Base-by-base conservation (phyloP, 2,329 filamentous ascomycete genomes). In the Aspergillus calidoustus region DNA sequence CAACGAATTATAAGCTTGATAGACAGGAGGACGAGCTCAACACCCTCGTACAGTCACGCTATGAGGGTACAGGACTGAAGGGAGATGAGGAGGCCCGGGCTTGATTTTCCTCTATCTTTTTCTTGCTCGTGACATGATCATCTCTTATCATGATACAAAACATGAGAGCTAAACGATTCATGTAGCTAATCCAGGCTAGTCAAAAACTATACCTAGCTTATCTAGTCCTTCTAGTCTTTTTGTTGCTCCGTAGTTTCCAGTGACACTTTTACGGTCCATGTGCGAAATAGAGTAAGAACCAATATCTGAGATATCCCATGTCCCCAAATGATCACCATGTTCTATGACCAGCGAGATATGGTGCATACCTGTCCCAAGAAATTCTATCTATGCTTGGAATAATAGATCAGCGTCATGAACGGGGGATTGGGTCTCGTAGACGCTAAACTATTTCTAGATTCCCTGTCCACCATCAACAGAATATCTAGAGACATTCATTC, bases 1-100 rank as follows among this genome's bases (percentile, higher is more conserved):
- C 89, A 67, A 85, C 83, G 69, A 90, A 90, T 80, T 79, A 82
- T 50, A 77, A 82, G 7, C 80, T 90, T 15, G 90, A 93, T 69
- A 78, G 77, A 52, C 81, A 88, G 65, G 91, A 93, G 73, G 90
- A 92, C 71, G 81, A 83, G 68, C 80, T 90, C 62, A 93, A 93
- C 48, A 46, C 55, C 11, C 55, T 58, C 11, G 22, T 34, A 15
- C 34, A 51, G 48, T 51, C 47, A 7, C 17, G 11, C 34, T 58
- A 46, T 28, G n/a, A 34, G 25, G 55, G 55, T 4, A 4, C 17
- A 17, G 55, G 48, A 22, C 15, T 58, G 48, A 58, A 58, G 48
- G 34, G 44, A 41, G 55, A 58, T 46, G 55, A 58, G 25, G 55
- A 58, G 47, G 55, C 55, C 11, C 51, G 41, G 23, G n/a, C 41